Base-by-base conservation (phyloP, 805 yeast genomes). In the Ogataea henricii region DNA sequence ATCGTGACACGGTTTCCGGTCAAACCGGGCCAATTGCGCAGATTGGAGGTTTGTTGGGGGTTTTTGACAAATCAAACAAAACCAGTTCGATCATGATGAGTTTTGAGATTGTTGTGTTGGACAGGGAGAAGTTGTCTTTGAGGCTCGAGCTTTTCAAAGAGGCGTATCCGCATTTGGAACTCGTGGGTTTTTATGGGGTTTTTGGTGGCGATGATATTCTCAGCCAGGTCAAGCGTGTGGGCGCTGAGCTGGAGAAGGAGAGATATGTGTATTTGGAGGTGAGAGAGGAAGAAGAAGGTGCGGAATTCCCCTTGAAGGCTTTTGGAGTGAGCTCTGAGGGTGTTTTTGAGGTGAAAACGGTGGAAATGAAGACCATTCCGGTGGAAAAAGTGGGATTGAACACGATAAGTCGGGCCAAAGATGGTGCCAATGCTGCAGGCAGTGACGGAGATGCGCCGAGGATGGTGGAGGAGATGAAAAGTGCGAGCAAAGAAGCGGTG, bases 151-250 rank as follows among this genome's bases (percentile, higher is more conserved):
- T 62, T 12, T 45, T 62, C 9, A 40, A 47, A n/a, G 59, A 62
- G 38, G 51, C 61, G 4, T 60, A 64, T 33, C 47, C 61, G 2
- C 56, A 61, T 39, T 43, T 63, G 32, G 34, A 42, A 18, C 45
- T 63, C 8, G 51, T 63, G n/a, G 67, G 67, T 2, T 46, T 59
- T 20, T 63, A 59, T 45, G 34, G 17, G 12, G 16, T 16, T 30
- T 4, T 17, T n/a, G 17, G 9, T 30, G 34, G 17, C 18, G 18
- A 30, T 3, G 34, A 14, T 5, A 14, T 8, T 3, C n/a, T n/a
- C n/a, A n/a, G n/a, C n/a, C n/a, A n/a, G n/a, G 16, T 30, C 12
- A 17, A 34, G 21, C 10, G 23, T 3, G 5, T 34, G 23, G 23
- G 37, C 6, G 37, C 20, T 10, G 8, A 34, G n/a, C 8, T 18